Percentiles rank a stretch among this genome's conserved stretches.
These are phyloP conservation scores for Dipodascus albidus DNA, from an alignment of 805 yeast genomes.

Conservation along the genomic window DNA sequence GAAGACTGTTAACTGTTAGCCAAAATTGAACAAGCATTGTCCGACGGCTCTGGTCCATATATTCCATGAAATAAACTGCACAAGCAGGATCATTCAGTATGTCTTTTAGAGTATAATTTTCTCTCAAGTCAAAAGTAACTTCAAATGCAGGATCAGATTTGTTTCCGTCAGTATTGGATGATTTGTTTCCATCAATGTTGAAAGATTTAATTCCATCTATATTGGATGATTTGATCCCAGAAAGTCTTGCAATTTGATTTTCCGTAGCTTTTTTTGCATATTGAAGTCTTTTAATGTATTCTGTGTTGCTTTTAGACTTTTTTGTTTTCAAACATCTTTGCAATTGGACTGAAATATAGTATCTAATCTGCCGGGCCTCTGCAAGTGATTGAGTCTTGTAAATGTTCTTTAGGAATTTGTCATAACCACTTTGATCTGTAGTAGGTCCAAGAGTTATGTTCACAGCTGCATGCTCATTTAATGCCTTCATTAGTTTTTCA, in stretches of 20 bases:
- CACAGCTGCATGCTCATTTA: slow-evolving; percentile 41
- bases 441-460: slow-evolving; percentile 27
- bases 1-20: slow-evolving; percentile 53
- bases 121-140: slow-evolving; percentile 16
- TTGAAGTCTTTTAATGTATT: slow-evolving; percentile 24
- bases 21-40: slow-evolving; percentile 46
- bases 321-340: slow-evolving; percentile 23
- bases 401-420: slow-evolving; percentile 22
- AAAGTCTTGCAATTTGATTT: slow-evolving; percentile 18
- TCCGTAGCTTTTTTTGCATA: slow-evolving; percentile 25
- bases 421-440: slow-evolving; percentile 32
- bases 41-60: slow-evolving; percentile 40
- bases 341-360: slow-evolving; percentile 36
- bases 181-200: no score
- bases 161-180: background rate
- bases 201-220: background rate
- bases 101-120: slow-evolving; percentile 28
- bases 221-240: slow-evolving; percentile 10
- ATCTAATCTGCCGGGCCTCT: slow-evolving; percentile 39
- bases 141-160: no score
- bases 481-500: slow-evolving; percentile 52
- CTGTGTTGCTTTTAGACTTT: background rate
- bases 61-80: slow-evolving; percentile 39
- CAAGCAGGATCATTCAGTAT: slow-evolving; percentile 39
- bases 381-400: slow-evolving; percentile 16